Base-by-base conservation (phyloP, 1,284 basidiomycete species). In the Somion occarium region DNA sequence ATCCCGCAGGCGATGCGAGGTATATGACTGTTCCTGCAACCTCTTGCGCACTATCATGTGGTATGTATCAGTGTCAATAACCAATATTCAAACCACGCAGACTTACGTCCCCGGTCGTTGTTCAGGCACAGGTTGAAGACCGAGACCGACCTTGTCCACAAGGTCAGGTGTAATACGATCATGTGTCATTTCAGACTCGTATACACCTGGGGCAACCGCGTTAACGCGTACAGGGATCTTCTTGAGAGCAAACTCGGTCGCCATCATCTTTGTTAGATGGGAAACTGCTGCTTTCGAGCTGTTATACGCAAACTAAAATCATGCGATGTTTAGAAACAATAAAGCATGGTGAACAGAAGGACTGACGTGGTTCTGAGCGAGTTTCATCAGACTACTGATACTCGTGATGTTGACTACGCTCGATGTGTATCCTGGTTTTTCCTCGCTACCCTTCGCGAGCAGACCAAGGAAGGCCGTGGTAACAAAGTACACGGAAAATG, bases 341-440 rank as follows among this genome's bases (percentile, higher is more conserved):
- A 20, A 42, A 47, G 23, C 30, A 2, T 5, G 20, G 23, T 3
- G 13, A 11, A 38, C 9, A 46, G n/a, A 38, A 30, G 44, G 37
- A 69, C 82, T 37, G 64, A 88, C 88, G 60, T 91, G 89, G 56
- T 83, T 75, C 64, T 91, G 89, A 0, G 83, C 76, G 13, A 85
- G 55, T 63, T 86, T 88, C 53, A 78, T 73, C 34, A 83, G 50
- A 2, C 86, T 88, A 52, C 83, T 85, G 51, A 92, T 83, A 44
- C 84, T 88, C 1, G 87, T 86, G 56, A 83, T 83, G 65, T 89
- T 90, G 60, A 92, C 78, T 24, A 91, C 80, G 45, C 68, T 76
- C 7, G 85, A 81, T 15, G 78, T 79, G 61, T 77, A 82, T 4
- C 73, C 74, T 5, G 71, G 67, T 27, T 67, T 66, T 52, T 87